Conservation (phyloP, 305 asterid genomes). For the Ajuga reptans region DNA sequence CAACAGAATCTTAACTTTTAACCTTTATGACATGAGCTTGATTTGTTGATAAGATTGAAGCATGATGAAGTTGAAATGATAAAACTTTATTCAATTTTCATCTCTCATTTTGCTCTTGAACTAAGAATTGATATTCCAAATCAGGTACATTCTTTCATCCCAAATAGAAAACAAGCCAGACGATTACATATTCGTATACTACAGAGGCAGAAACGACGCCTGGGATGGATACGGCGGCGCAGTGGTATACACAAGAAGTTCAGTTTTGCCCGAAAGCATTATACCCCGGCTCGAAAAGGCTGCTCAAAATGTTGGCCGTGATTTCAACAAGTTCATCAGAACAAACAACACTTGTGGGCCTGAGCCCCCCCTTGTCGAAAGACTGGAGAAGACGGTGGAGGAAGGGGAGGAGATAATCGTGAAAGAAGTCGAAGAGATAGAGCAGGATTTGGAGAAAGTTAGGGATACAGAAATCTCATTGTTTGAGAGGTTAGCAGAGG, state of each 20-base stretch:
- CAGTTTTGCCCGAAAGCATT: slow-evolving; percentile 68
- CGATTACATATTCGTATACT: slow-evolving; percentile 78
- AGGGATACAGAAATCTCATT: slow-evolving; percentile 47
- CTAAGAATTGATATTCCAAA: background rate
- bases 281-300: slow-evolving; percentile 62
- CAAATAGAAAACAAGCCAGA: slow-evolving; percentile 61
- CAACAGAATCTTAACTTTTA: no score
- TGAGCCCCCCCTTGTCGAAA: slow-evolving; percentile 81
- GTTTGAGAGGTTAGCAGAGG: slow-evolving; percentile 52
- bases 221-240: slow-evolving; percentile 98
- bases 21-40: no score
- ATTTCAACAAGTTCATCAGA: slow-evolving; percentile 49
- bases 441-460: slow-evolving; percentile 56
- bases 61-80: background rate
- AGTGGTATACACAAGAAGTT: slow-evolving; percentile 76
- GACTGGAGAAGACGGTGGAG: slow-evolving; percentile 86
- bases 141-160: slow-evolving; percentile 85
- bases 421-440: slow-evolving; percentile 78
- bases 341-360: slow-evolving; percentile 89
- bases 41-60: background rate
- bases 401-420: slow-evolving; percentile 78
- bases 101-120: background rate
- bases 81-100: no score
- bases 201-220: slow-evolving; percentile 80
- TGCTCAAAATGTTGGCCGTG: slow-evolving; percentile 67